Conservation (phyloP, 2,329 filamentous ascomycete genomes). For the Penicillium olsonii region DNA sequence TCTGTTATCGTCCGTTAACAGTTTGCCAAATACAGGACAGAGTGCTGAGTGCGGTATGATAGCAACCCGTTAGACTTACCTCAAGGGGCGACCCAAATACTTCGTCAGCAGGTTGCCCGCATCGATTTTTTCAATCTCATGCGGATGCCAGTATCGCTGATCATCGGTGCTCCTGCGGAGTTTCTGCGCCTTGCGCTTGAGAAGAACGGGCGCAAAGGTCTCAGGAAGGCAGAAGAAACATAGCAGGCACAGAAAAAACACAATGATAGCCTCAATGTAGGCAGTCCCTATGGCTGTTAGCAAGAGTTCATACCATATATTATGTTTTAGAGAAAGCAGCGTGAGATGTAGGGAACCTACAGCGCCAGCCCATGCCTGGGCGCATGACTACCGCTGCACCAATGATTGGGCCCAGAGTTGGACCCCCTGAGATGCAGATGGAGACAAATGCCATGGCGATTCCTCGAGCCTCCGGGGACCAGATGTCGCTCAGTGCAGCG, state of each 20-base stretch:
- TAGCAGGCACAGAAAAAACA: conserved; percentile 29
- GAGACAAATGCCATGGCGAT: conserved; percentile 44
- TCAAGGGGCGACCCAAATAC: conserved; percentile 3
- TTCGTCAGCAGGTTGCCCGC: conserved; percentile 16
- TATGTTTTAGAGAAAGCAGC: no score
- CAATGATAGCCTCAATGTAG: conserved; percentile 48
- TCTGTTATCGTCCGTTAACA: no score
- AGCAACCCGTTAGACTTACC: no score
- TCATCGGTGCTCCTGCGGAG: conserved; percentile 44
- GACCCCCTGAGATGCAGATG: conserved; percentile 44
- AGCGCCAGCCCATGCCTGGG: conserved; percentile 46
- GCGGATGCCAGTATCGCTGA: conserved; percentile 46
- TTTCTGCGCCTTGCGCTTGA: conserved; percentile 41
- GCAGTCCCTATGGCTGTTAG: no score
- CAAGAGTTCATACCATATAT: no score
- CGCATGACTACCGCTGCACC: conserved; percentile 41
- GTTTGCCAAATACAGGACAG: no score
- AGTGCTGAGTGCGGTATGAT: no score
- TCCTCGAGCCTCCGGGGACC: conserved; percentile 38
- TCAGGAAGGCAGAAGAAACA: conserved; percentile 40
- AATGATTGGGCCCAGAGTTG: conserved; percentile 45
- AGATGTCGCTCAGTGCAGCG: conserved; percentile 49
- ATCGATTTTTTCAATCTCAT: conserved; percentile 47
- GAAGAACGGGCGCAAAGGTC: conserved; percentile 41
- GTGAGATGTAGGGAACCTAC: no score